Base-by-base conservation (phyloP, 495 filamentous ascomycete genomes). In the Trichocladium antarcticum region DNA sequence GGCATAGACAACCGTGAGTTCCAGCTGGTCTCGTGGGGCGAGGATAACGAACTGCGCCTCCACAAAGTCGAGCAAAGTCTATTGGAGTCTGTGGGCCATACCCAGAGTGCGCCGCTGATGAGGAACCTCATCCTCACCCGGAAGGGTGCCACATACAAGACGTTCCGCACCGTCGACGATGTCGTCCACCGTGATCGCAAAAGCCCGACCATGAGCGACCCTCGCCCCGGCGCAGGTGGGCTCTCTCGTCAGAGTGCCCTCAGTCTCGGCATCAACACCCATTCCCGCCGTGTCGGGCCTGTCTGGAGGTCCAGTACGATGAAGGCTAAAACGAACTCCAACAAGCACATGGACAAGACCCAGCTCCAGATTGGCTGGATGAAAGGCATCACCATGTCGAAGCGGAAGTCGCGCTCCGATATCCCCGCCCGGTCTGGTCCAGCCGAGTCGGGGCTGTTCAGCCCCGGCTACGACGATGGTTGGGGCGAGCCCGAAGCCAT, bases 11-110 rank as follows among this genome's bases (percentile, higher is more conserved):
- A 90, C 50, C 78, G 89, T 42, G 89, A 95, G 36, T 95, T 95
- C 51, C 89, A 97, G 64, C 68, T 97, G 17, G 85, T 97, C 5
- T 87, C 89, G 3, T 97, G 89, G 89, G 87, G 88, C 17, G 82
- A 82, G 37, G 90, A 97, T 60, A 81, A 82, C 50, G 74, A 87
- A 54, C 74, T 97, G 42, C 80, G 83, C 15, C 71, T 97, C 35
- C 88, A 95, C 58, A 78, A 77, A 43, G 78, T 89, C 6, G 78
- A 84, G 22, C 65, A 77, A 6, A 68, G 82, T 31, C 67, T 79
- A 27, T 67, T 92, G 3, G 68, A 78, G 53, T 71, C 76, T 7
- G 82, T 94, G n/a, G 90, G 90, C 3, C 84, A 88, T 59, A 67
- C 79, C 16, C 83, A 81, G 55, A 85, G 85, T 1, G 74, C 75